Percentiles rank a stretch among this genome's conserved stretches.
Conservation (phyloP, 2,329 filamentous ascomycete genomes). For the Penicillium sp. region DNA sequence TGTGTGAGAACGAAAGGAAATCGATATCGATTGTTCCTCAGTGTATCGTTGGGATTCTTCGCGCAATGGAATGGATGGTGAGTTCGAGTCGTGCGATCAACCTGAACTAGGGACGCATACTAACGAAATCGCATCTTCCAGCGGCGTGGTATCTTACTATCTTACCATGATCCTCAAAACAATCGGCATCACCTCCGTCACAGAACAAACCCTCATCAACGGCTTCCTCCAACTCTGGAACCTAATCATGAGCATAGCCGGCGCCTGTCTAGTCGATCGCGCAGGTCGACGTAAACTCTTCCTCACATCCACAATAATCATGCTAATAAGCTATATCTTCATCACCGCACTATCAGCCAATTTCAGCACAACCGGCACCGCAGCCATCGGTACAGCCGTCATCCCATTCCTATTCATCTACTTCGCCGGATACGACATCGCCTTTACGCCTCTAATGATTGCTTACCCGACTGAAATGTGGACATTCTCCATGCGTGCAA, state of each 20-base stretch:
- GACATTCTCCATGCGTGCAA: slow-evolving; percentile 32
- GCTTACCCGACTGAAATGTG: slow-evolving; percentile 36
- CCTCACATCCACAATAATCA: slow-evolving; percentile 22
- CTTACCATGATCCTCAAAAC: slow-evolving; percentile 20
- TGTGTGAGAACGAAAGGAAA: neutral
- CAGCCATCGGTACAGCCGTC: slow-evolving; percentile 33
- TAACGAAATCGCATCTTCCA: slow-evolving; percentile 29
- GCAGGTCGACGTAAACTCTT: slow-evolving; percentile 22
- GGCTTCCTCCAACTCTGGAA: slow-evolving; percentile 29
- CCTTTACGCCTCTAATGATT: slow-evolving; percentile 32
- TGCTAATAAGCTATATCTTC: slow-evolving; percentile 27
- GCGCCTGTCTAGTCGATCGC: slow-evolving; percentile 22
- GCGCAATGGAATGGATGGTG: slow-evolving; percentile 3
- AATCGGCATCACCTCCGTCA: slow-evolving; percentile 21
- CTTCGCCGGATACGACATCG: slow-evolving; percentile 36
- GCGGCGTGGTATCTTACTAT: slow-evolving; percentile 23
- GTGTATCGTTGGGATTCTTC: neutral
- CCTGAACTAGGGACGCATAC: neutral
- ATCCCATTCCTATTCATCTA: slow-evolving; percentile 40
- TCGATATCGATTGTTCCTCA: neutral
- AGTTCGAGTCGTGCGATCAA: neutral
- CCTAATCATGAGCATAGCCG: slow-evolving; percentile 20
- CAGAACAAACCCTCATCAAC: slow-evolving; percentile 23
- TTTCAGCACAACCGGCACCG: slow-evolving; percentile 24
- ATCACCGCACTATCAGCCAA: slow-evolving; percentile 34